Conservation (phyloP, 768 basidiomycete species). For the Agrocybe praecox region DNA sequence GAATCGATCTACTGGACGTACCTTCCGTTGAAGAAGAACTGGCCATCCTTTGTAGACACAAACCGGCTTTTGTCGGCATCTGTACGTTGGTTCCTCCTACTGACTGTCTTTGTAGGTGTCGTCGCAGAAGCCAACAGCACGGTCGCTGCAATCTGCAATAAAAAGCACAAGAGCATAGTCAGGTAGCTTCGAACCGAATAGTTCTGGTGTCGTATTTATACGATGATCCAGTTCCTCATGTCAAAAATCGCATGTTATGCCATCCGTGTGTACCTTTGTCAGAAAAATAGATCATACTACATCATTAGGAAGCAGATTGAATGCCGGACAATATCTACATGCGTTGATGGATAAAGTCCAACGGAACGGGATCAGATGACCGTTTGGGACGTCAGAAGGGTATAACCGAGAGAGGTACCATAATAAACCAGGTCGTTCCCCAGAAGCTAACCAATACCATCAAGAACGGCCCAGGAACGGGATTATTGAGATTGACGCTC, state of each 20-base stretch:
- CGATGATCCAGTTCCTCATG: constrained; percentile 3
- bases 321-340: constrained; percentile 7
- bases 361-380: constrained; percentile 8
- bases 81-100: constrained; percentile 23
- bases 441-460: no score
- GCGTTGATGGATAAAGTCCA: constrained; percentile 8
- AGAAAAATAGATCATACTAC: constrained; percentile 6
- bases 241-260: constrained; percentile 11
- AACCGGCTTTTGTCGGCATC: constrained; percentile 34
- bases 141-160: constrained; percentile 30
- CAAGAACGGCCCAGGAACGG: no score
- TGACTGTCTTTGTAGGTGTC: constrained; percentile 31
- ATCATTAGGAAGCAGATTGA: not conserved
- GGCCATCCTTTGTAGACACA: constrained; percentile 42
- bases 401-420: no score
- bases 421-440: no score
- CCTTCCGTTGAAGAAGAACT: constrained; percentile 61
- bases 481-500: no score
- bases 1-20: constrained; percentile 16
- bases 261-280: constrained; percentile 3
- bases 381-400: constrained; percentile 14
- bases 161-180: constrained; percentile 33
- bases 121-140: constrained; percentile 35
- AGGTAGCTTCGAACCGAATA: constrained; percentile 12
- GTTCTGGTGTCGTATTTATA: constrained; percentile 8